Evolutionary conservation across 176 grass and related monocot genomes (phyloP).

Genomic region (Otatea glauca): DNA sequence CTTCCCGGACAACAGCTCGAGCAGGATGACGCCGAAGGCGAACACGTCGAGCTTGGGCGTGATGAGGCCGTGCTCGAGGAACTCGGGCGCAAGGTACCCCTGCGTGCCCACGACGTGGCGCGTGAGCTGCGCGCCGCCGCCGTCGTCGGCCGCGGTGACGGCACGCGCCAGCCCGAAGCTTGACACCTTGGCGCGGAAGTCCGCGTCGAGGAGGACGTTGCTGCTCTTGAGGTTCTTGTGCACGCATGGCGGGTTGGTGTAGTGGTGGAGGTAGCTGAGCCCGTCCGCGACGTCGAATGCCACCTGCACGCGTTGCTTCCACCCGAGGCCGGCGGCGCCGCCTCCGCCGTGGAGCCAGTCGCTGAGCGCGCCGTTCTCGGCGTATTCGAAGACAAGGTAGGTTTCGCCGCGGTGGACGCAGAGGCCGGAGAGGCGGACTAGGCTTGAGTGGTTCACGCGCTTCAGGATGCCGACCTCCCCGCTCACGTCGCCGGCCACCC

Average conservation of each 20-base stretch:
- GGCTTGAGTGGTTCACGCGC: slow-evolving; percentile 73
- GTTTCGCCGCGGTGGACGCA: slow-evolving; percentile 75
- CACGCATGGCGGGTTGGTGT: slow-evolving; percentile 67
- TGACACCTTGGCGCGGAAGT: slow-evolving; percentile 71
- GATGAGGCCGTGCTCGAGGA: slow-evolving; percentile 80
- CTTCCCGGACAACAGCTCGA: slow-evolving; percentile 86
- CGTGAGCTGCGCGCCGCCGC: slow-evolving; percentile 57
- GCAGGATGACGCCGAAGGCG: slow-evolving; percentile 74
- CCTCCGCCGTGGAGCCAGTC: slow-evolving; percentile 63
- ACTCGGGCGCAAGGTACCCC: slow-evolving; percentile 79
- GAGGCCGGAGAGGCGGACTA: slow-evolving; percentile 72
- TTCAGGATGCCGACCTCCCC: slow-evolving; percentile 74
- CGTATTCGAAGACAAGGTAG: slow-evolving; percentile 76
- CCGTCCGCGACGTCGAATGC: slow-evolving; percentile 70
- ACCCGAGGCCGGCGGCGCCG: slow-evolving; percentile 12
- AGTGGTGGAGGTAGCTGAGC: slow-evolving; percentile 85
- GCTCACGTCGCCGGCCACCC: slow-evolving; percentile 68
- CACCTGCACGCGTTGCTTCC: slow-evolving; percentile 70
- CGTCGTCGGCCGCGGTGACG: slow-evolving; percentile 18
- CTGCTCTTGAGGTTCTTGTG: slow-evolving; percentile 85
- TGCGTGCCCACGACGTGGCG: slow-evolving; percentile 80
- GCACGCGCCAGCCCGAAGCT: slow-evolving; percentile 71
- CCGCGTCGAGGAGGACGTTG: slow-evolving; percentile 70
- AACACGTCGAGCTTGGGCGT: slow-evolving; percentile 79
- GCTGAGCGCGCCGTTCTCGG: slow-evolving; percentile 69